These are phyloP conservation scores for Pogostemon cablin DNA, from an alignment of 257 asterid genomes.

Conservation along the genomic window DNA sequence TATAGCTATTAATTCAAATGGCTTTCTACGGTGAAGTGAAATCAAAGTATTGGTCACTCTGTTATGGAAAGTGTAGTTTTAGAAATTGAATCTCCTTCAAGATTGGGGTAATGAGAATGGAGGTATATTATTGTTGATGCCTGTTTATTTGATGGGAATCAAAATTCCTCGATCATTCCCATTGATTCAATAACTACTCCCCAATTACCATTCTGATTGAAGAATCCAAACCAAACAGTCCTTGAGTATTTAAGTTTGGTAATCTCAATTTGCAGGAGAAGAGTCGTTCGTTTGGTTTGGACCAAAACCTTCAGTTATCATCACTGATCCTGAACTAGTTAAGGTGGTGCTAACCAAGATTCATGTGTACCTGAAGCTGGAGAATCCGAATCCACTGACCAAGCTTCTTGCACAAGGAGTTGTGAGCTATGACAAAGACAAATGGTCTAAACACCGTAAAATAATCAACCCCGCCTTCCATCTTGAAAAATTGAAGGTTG, in stretches of 20 bases:
- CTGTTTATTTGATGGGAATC: too few species aligned
- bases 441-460: slow-evolving; percentile 49
- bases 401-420: slow-evolving; percentile 42
- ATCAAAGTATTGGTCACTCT: background rate
- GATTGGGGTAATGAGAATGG: too few species aligned
- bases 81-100: too few species aligned
- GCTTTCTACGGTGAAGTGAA: too few species aligned
- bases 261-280: slow-evolving; percentile 35
- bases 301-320: slow-evolving; percentile 38
- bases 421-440: slow-evolving; percentile 44
- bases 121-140: too few species aligned
- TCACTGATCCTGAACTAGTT: slow-evolving; percentile 44
- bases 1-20: too few species aligned
- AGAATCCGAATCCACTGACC: slow-evolving; percentile 31
- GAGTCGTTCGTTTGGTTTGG: slow-evolving; percentile 48
- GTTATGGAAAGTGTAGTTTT: too few species aligned
- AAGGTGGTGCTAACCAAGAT: slow-evolving; percentile 47
- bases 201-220: too few species aligned
- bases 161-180: too few species aligned
- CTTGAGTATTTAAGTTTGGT: background rate
- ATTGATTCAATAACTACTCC: too few species aligned
- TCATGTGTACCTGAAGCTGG: slow-evolving; percentile 40
- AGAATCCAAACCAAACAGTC: too few species aligned
- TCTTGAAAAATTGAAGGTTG: slow-evolving; percentile 50
- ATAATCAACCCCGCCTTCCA: slow-evolving; percentile 48